A percentile compares a stretch with the other conserved stretches of the same genome.
Conservation (phyloP, 2,329 filamentous ascomycete genomes). For the Rhynchosporium secalis region DNA sequence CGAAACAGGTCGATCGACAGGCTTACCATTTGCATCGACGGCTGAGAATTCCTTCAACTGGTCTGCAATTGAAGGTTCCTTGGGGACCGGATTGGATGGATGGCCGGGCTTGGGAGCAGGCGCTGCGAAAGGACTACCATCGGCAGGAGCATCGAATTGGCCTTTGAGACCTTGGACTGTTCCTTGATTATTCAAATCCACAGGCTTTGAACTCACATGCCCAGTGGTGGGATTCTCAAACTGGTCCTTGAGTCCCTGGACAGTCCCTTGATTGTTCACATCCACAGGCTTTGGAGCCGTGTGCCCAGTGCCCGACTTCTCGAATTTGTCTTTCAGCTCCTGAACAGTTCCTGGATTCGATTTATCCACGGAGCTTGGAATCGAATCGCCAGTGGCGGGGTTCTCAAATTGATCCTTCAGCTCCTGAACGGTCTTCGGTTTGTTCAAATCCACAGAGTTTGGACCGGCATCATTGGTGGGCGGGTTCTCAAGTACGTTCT, state of each 20-base stretch:
- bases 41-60: constrained; percentile 1
- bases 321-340: background rate
- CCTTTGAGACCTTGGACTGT: background rate
- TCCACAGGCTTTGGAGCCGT: background rate
- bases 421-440: too few species aligned
- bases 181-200: background rate
- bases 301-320: background rate
- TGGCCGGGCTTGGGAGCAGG: background rate
- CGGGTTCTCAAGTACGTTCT: too few species aligned
- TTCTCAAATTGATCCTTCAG: too few species aligned
- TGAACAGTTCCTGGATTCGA: background rate
- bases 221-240: background rate
- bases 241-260: background rate
- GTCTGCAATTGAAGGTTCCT: background rate
- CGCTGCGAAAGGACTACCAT: background rate
- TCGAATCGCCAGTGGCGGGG: too few species aligned
- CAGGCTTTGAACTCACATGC: background rate
- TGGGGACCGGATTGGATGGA: background rate
- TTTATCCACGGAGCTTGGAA: too few species aligned
- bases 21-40: background rate
- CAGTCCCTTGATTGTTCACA: background rate
- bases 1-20: background rate
- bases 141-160: too few species aligned
- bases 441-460: too few species aligned
- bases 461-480: too few species aligned